Evolutionary conservation across 1,284 basidiomycete species (phyloP).

Genomic region (Wolfiporia cocos): DNA sequence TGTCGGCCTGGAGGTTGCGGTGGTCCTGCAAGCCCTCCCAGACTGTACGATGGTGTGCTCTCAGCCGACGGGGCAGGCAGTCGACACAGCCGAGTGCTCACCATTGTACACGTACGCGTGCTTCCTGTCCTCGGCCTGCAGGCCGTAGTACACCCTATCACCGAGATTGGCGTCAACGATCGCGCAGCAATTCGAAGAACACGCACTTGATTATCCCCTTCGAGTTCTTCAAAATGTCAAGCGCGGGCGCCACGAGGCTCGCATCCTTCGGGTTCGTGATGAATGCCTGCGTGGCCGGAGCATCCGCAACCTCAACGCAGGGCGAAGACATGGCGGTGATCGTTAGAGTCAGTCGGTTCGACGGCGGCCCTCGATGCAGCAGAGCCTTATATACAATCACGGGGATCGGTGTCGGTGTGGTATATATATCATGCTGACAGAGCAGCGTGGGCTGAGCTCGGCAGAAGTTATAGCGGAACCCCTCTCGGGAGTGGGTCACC

Average conservation of each 20-base stretch:
- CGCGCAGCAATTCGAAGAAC: not conserved
- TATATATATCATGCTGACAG: too few relatives aligned
- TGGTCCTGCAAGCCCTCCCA: constrained; percentile 18
- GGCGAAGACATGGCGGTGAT: constrained; percentile 12
- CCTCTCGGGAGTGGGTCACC: too few relatives aligned
- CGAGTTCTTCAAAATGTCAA: constrained; percentile 11
- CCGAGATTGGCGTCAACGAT: not conserved
- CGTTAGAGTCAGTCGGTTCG: too few relatives aligned
- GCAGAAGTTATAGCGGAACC: too few relatives aligned
- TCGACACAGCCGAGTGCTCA: too few relatives aligned
- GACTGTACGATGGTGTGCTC: too few relatives aligned
- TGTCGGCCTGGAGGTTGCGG: constrained; percentile 12
- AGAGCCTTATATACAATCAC: too few relatives aligned
- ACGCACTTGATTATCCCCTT: constrained; percentile 14
- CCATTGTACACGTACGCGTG: constrained; percentile 13
- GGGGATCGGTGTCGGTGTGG: too few relatives aligned
- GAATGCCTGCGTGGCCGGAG: constrained; percentile 7
- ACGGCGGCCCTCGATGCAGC: too few relatives aligned
- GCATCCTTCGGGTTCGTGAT: constrained; percentile 8
- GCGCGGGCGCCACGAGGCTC: constrained; percentile 1
- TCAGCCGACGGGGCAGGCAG: too few relatives aligned
- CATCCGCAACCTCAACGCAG: constrained; percentile 11
- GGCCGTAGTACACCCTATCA: constrained; percentile 13
- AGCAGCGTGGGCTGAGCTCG: too few relatives aligned
- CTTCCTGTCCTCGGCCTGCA: constrained; percentile 15